phyloP scores from a whole-genome alignment of 2,329 filamentous ascomycete species.

The Diaporthe citriasiana region DNA sequence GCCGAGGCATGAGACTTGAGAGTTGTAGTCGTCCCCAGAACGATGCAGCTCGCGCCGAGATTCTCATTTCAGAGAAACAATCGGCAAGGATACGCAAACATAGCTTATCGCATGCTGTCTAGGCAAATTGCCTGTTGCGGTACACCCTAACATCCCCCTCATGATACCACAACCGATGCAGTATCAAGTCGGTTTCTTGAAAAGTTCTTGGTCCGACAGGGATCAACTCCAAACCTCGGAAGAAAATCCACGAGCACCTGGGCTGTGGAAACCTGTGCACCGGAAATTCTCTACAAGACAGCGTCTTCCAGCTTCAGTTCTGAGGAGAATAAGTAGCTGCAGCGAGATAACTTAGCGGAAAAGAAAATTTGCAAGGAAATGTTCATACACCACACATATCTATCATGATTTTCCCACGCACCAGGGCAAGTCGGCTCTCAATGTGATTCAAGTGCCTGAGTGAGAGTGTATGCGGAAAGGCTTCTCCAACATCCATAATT shows the following conservation, averaged over 20 bases:
- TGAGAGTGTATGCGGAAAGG: background rate
- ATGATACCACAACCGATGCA: background rate
- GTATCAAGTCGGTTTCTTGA: background rate
- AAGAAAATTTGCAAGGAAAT: constrained; percentile 12
- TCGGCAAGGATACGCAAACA: background rate
- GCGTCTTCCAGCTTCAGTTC: background rate
- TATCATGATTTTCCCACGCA: background rate
- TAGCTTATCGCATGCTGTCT: background rate
- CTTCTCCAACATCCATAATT: background rate
- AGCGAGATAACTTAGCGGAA: constrained; percentile 18
- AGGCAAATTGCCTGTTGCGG: background rate
- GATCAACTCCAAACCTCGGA: background rate
- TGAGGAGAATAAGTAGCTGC: constrained; percentile 1
- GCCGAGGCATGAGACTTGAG: background rate
- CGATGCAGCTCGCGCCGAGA: background rate
- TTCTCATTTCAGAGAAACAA: background rate
- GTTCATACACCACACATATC: background rate
- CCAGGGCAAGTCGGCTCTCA: background rate
- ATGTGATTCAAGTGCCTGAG: background rate
- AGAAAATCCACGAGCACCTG: background rate
- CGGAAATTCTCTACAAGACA: background rate
- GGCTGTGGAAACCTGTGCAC: background rate
- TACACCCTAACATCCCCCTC: background rate
- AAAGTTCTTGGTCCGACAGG: background rate
- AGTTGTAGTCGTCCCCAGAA: background rate